Base-by-base conservation (phyloP, 2,329 filamentous ascomycete genomes). In the Geoglossum cookeanum region DNA sequence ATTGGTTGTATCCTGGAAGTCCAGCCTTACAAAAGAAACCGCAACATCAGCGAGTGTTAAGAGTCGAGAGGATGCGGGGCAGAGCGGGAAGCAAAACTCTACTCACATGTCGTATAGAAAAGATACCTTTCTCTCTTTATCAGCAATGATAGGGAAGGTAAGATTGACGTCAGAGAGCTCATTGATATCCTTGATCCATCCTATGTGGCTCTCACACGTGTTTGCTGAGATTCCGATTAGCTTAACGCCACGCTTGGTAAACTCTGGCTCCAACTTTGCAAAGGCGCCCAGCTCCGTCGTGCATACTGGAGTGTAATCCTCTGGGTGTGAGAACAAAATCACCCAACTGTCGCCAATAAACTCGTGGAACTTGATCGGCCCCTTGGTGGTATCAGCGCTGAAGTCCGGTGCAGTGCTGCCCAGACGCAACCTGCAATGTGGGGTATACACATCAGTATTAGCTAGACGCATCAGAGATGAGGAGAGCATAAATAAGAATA, bases 131-230 rank as follows among this genome's bases (percentile, higher is more conserved):
- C 86, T 81, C 69, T 86, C 76, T 72, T 87, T 84, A 74, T 90
- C 85, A 63, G 81, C 85, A 65, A 90, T 87, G 69, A 90, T 88
- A 71, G 85, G 85, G 75, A 90, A 90, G 60, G 72, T 70, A 64
- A 88, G 78, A 64, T 78, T 76, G 67, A 79, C 80, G 67, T 83
- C 81, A 17, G 82, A 81, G 62, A 89, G 82, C 74, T 89, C 85
- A 68, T 84, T 78, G 69, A 90, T 89, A 70, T 96, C 90, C 72
- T 84, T 81, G 74, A 95, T 89, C 90, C 90, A 96, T 70, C 81
- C 79, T 69, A 83, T 82, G 75, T 73, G 70, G 52, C 68, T 70
- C 64, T 80, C 75, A 61, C 81, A 74, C 66, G 79, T 80, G 69
- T 78, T 80, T 59, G 77, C 73, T 62, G 81, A 84, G 58, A 78